Evolutionary conservation across 2,329 filamentous ascomycete species (phyloP), one percentile per base, ranked within the genome.

Genomic region (Hymenoscyphus occultus): DNA sequence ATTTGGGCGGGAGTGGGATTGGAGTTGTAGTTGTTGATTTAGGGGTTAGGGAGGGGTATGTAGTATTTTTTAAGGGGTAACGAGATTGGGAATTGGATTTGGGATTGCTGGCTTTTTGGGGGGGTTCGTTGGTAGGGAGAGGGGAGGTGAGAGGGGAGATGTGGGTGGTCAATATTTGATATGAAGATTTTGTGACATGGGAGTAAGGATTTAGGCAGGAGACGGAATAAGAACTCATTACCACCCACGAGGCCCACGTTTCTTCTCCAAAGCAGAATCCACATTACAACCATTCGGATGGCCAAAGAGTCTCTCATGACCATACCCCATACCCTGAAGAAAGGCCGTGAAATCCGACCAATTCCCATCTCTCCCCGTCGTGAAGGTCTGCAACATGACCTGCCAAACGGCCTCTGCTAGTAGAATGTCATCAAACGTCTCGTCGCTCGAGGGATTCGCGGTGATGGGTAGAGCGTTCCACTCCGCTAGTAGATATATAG

Each of bases 371-470:
- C 45, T 51, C 7, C 31, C 56, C 28, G 56, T 35, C 12, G 39
- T 22, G 12, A 22, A 58, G 16, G 56, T 19, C 35, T 58, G 56
- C 14, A 58, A 12, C 13, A 39, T 14, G 0, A 58, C 32, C 35
- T 58, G 56, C 56, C 56, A 58, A 39, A 58, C 39, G 3, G 56
- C 56, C 28, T 58, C 56, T 39, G 56, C 56, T 13, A 58, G 56
- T 58, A 58, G 13, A 39, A 58, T 58, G 4, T 58, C 56, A 16
- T 58, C 31, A n/a, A 58, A 58, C n/a, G 56, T 22, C 56, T 58
- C 56, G 16, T 35, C 56, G 19, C 28, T 32, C 9, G 32, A 14
- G 14, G 56, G 28, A 19, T 58, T 31, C 5, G 31, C 56, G 5
- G 19, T 58, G 56, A 19, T n/a, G 4, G 56, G 31, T 13, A 39